Base-by-base conservation (phyloP, 352 stramenopile genomes). In the Pythium brassicae region DNA sequence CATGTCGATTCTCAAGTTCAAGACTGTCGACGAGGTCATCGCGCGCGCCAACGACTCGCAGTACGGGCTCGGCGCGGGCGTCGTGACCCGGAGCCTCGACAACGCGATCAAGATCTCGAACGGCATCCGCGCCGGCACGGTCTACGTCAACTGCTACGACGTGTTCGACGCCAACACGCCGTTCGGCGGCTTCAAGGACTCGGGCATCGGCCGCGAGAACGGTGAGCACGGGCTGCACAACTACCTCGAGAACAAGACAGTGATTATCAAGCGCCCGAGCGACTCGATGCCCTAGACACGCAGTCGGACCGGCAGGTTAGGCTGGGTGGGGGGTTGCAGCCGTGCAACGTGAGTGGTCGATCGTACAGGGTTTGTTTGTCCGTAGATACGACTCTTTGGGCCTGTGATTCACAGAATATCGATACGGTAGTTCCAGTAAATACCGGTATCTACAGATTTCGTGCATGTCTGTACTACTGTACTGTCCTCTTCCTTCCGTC, bases 61-160 rank as follows among this genome's bases (percentile, higher is more conserved):
- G 19, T 98, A 92, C 69, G 91, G 90, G 9, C 77, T 98, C 3
- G 89, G 81, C 25, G 87, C 87, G 17, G 87, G 84, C 34, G 85
- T 98, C 43, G 97, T 89, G 55, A 97, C 92, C 5, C 76, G 76
- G 47, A 90, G 94, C 65, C 47, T 97, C n/a, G 69, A 77, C 47
- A 82, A 91, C 49, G 82, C 80, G 8, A 87, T 97, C 62, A 79
- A 89, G 55, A 86, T 98, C 61, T 83, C 88, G 49, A 86, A 95
- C 56, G 72, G 66, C 9, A 71, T 99, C 9, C 83, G 96, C 46
- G 74, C 78, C 53, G 94, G 95, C 26, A 97, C 96, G 12, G 87
- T 98, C 42, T 96, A 94, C 63, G 81, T 98, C 17, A 99, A 98
- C 76, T 96, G 82, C 69, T 98, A 97, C 73, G 76, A 96, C 52